Conservation (phyloP, 2,329 filamentous ascomycete species). For the Diaporthe destruens region DNA sequence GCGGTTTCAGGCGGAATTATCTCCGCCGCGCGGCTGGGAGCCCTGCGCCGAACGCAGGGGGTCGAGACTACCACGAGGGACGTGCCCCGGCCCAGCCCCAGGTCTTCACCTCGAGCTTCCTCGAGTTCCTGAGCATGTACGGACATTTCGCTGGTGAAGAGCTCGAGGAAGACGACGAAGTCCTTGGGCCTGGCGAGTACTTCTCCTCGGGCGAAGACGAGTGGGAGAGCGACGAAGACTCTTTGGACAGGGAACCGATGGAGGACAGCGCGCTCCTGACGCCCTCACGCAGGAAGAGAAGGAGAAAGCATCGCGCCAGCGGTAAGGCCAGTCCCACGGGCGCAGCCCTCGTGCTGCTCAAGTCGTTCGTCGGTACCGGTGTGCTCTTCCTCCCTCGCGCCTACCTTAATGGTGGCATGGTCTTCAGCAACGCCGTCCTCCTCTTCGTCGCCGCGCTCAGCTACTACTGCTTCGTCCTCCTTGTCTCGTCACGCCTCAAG, state of each 20-base stretch:
- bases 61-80: constrained; percentile 54
- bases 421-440: constrained; percentile 95
- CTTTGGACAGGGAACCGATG: constrained; percentile 81
- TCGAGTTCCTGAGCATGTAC: constrained; percentile 95
- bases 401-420: constrained; percentile 96
- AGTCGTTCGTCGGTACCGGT: constrained; percentile 97
- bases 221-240: constrained; percentile 65
- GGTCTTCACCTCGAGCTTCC: constrained; percentile 90
- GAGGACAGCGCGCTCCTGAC: constrained; percentile 89
- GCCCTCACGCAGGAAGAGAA: constrained; percentile 78
- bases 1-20: constrained; percentile 93
- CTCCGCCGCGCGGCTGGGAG: constrained; percentile 81
- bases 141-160: constrained; percentile 98
- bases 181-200: constrained; percentile 87
- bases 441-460: constrained; percentile 86
- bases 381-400: constrained; percentile 93
- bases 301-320: constrained; percentile 79
- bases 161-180: constrained; percentile 95
- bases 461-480: constrained; percentile 97
- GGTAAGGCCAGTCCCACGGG: constrained; percentile 84
- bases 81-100: constrained; percentile 63
- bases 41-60: constrained; percentile 59
- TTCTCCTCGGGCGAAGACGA: constrained; percentile 84
- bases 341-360: constrained; percentile 87
- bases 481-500: constrained; percentile 86